phyloP scores from a whole-genome alignment of 768 basidiomycete species.

The Austroboletus eburneus region DNA sequence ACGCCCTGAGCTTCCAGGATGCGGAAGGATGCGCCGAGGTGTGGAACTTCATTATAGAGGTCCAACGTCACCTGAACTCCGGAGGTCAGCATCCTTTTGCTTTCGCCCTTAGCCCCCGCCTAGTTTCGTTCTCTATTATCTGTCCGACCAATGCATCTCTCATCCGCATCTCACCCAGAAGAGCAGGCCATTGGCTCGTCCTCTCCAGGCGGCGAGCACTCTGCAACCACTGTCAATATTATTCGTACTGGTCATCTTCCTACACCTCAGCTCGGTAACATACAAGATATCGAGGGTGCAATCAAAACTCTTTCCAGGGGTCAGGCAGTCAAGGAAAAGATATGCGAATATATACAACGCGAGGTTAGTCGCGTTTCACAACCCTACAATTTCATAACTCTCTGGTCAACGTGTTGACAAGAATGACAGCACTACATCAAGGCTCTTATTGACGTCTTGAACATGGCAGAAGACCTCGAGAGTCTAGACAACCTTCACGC shows the following conservation, averaged over 20 bases:
- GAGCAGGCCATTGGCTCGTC: slow-evolving; percentile 51
- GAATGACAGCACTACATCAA: slow-evolving; percentile 76
- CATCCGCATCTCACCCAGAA: slow-evolving; percentile 28
- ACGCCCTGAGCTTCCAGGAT: slow-evolving; percentile 96
- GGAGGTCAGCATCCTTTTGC: slow-evolving; percentile 51
- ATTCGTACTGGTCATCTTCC: slow-evolving; percentile 74
- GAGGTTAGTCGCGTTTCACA: slow-evolving; percentile 51
- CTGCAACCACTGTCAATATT: slow-evolving; percentile 58
- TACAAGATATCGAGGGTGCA: slow-evolving; percentile 73
- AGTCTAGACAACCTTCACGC: slow-evolving; percentile 87
- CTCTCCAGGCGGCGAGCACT: slow-evolving; percentile 60
- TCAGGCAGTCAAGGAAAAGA: slow-evolving; percentile 70
- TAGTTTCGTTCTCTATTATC: slow-evolving; percentile 4
- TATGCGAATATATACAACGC: slow-evolving; percentile 84
- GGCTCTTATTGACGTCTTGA: slow-evolving; percentile 76
- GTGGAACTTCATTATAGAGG: slow-evolving; percentile 94
- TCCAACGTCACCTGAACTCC: slow-evolving; percentile 76
- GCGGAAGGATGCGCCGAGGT: slow-evolving; percentile 93
- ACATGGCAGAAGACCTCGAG: slow-evolving; percentile 91
- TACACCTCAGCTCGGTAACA: slow-evolving; percentile 68
- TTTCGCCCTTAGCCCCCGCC: slow-evolving; percentile 18
- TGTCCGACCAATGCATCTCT: slow-evolving; percentile 16
- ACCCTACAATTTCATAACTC: neutral
- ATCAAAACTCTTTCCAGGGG: slow-evolving; percentile 74
- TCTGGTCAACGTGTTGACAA: slow-evolving; percentile 2